phyloP scores from a whole-genome alignment of 2,329 filamentous ascomycete species.

The Diaporthe aspalathi region DNA sequence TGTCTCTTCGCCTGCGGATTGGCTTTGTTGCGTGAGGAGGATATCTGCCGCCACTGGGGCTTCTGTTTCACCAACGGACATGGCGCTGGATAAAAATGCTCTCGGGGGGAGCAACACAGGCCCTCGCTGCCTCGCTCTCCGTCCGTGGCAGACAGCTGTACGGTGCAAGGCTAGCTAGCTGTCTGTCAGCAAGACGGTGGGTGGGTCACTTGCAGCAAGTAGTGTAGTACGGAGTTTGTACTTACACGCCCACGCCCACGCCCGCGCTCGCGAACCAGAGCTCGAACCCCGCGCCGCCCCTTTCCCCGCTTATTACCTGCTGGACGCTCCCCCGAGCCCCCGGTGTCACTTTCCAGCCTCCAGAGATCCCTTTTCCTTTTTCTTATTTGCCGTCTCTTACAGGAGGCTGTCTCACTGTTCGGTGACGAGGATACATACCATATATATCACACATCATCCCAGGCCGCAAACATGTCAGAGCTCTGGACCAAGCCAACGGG shows the following conservation, averaged over 20 bases:
- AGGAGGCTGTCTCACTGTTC: not conserved
- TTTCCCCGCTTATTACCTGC: slow-evolving; percentile 23
- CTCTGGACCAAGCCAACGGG: slow-evolving; percentile 40
- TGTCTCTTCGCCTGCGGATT: not conserved
- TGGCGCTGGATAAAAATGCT: not conserved
- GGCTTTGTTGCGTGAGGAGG: not conserved
- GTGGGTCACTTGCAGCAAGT: not conserved
- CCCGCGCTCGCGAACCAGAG: not conserved
- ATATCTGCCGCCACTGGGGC: not conserved
- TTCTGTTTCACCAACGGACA: slow-evolving; percentile 14
- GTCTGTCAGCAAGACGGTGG: slow-evolving; percentile 6
- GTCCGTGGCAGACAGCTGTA: not conserved
- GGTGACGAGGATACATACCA: not conserved
- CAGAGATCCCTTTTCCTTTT: not conserved
- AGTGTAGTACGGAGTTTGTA: no score
- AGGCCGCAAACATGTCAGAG: slow-evolving; percentile 37
- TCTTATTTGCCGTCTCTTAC: not conserved
- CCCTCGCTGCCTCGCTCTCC: no score
- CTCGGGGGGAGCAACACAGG: not conserved
- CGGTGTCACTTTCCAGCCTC: not conserved
- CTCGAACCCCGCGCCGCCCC: slow-evolving; percentile 22
- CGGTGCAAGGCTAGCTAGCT: no score
- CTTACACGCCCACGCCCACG: slow-evolving; percentile 26
- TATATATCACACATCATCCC: not conserved
- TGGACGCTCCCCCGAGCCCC: slow-evolving; percentile 11